phyloP scores from a whole-genome alignment of 2,329 filamentous ascomycete genomes.

The Capronia americana region DNA sequence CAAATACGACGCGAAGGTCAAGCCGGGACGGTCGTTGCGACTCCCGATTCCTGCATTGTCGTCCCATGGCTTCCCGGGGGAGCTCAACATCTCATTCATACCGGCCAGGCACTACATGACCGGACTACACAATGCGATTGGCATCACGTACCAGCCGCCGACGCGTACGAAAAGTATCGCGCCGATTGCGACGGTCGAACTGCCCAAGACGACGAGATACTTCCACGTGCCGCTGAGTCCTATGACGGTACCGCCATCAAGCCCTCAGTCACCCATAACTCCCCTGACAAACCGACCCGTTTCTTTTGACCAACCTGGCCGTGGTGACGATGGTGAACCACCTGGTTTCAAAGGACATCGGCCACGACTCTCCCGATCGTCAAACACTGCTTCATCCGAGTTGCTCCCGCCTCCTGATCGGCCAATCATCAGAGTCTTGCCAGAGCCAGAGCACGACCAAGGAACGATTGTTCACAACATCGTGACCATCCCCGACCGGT shows the following conservation, averaged over 20 bases:
- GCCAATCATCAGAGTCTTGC: conserved; percentile 11
- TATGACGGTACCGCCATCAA: conserved; percentile 33
- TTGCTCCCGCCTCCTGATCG: conserved; percentile 23
- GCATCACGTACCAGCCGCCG: conserved; percentile 73
- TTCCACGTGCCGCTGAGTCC: conserved; percentile 39
- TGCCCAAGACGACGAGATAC: conserved; percentile 36
- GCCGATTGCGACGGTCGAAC: conserved; percentile 35
- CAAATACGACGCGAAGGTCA: conserved; percentile 51
- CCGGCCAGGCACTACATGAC: conserved; percentile 66
- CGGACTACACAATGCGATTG: conserved; percentile 69
- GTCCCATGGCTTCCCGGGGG: conserved; percentile 63
- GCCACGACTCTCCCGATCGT: conserved; percentile 32
- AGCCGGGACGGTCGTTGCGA: conserved; percentile 49
- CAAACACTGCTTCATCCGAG: conserved; percentile 34
- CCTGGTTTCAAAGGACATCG: conserved; percentile 23
- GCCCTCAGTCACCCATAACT: conserved; percentile 29
- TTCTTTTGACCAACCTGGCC: conserved; percentile 26
- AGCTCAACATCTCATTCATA: conserved; percentile 74
- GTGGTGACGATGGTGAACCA: not conserved
- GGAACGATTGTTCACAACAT: conserved; percentile 21
- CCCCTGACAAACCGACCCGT: conserved; percentile 18
- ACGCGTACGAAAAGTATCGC: conserved; percentile 36
- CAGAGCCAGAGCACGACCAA: conserved; percentile 11
- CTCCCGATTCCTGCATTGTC: conserved; percentile 63
- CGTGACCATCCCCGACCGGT: conserved; percentile 24